Evolutionary conservation across 352 stramenopile genomes (phyloP).

Genomic region (Phytopythium helicoides): DNA sequence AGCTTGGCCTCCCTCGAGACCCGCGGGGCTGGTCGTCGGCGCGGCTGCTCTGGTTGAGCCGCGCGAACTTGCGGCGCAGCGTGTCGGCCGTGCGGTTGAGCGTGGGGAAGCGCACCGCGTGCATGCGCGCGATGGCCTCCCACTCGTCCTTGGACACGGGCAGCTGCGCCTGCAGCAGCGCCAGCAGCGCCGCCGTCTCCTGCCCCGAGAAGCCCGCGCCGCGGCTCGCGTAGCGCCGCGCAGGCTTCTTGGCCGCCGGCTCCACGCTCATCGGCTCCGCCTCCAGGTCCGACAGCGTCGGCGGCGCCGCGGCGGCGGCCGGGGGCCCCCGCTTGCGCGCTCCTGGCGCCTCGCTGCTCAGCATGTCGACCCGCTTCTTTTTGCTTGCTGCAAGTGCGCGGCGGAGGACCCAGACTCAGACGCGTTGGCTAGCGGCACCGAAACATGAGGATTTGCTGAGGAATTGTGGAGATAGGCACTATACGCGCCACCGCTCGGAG

Average conservation of each 20-base stretch:
- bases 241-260: background rate
- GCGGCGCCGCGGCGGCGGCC: too few relatives aligned
- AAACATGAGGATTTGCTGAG: too few relatives aligned
- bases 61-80: conserved; percentile 6
- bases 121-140: conserved; percentile 1
- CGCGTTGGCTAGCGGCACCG: too few relatives aligned
- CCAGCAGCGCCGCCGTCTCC: conserved; percentile 4
- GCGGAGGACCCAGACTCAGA: too few relatives aligned
- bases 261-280: background rate
- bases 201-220: conserved; percentile 7
- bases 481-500: too few relatives aligned
- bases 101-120: conserved; percentile 2
- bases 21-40: background rate
- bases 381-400: too few relatives aligned
- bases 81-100: conserved; percentile 6
- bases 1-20: background rate
- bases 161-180: background rate
- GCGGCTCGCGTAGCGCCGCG: background rate
- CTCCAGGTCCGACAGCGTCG: too few relatives aligned
- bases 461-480: too few relatives aligned
- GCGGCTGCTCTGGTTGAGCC: background rate
- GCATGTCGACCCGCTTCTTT: too few relatives aligned
- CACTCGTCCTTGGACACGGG: conserved; percentile 7
- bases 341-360: too few relatives aligned
- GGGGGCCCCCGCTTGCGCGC: too few relatives aligned